Base-by-base conservation (phyloP, 2,329 filamentous ascomycete species). In the Mycosphaerella sp. region DNA sequence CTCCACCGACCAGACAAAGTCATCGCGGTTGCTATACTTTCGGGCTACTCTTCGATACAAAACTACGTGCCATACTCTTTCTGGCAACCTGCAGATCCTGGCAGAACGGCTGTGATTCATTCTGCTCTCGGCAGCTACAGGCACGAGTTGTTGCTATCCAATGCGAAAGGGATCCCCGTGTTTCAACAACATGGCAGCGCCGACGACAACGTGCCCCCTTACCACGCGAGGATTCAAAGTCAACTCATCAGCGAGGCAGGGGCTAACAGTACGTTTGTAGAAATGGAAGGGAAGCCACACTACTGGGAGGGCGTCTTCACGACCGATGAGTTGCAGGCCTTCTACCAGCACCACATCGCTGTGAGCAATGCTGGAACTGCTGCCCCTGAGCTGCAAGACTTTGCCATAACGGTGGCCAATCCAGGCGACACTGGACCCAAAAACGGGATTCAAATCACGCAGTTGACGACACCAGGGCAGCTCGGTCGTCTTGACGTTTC, bases 171-270 rank as follows among this genome's bases (percentile, higher is more conserved):
- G 7, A 78, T 81, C 26, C 77, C 77, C 1, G 71, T 82, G 2
- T 64, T 80, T 36, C 77, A 80, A 59, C 80, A 82, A 57, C 80
- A 83, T 64, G 80, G 80, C 4, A 70, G 73, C 29, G 62, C 68
- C 8, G 80, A 83, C 61, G 78, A 80, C 58, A 83, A 83, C 61
- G 80, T 83, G 2, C 80, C 80, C 0, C 69, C 73, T 5, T 82
- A 80, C 59, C 75, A 83, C 64, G 81, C 79, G 4, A 72, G 80
- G 7, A 66, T 80, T 8, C 76, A 83, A 66, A 72, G 74, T 43
- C 73, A 78, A 55, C 68, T 79, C 41, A 65, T 80, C 10, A 68
- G 68, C 21, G 70, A 78, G 59, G 66, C 67, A 46, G 72, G 69
- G 6, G 70, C 67, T 43, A 63, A 71, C 4, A 74, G 74, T 10